Evolutionary conservation across 768 basidiomycete genomes (phyloP).

Genomic region (Serendipita sp.): DNA sequence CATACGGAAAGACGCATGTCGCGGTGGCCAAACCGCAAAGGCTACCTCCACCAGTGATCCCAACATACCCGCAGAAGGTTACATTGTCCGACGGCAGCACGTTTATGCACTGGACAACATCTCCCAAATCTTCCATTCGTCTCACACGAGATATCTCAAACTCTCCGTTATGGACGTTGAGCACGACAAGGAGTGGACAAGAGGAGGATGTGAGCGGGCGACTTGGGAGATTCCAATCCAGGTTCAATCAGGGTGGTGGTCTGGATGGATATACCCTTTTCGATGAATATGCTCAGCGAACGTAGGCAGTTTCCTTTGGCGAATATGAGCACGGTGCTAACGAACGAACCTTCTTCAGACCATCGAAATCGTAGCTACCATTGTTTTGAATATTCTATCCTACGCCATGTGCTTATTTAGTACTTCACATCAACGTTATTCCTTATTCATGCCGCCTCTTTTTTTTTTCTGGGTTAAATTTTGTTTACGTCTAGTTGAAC

Average conservation of each 20-base stretch:
- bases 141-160: conserved; percentile 81
- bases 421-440: no score
- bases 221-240: conserved; percentile 61
- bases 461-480: no score
- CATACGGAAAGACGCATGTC: conserved; percentile 2
- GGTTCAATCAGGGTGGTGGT: conserved; percentile 34
- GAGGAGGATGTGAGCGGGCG: conserved; percentile 59
- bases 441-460: no score
- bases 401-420: no score
- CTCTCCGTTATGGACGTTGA: conserved; percentile 72
- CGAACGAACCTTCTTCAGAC: no score
- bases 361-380: no score
- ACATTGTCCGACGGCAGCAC: conserved; percentile 79
- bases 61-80: conserved; percentile 73
- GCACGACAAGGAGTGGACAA: conserved; percentile 36
- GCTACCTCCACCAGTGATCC: conserved; percentile 25
- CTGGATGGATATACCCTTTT: background rate
- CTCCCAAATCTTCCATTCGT: conserved; percentile 57
- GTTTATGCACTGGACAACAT: conserved; percentile 77
- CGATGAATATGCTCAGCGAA: background rate
- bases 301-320: background rate
- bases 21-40: background rate
- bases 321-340: no score
- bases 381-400: no score
- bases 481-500: no score